Conservation (phyloP, 768 basidiomycete species). For the Macrolepiota albuminosa region DNA sequence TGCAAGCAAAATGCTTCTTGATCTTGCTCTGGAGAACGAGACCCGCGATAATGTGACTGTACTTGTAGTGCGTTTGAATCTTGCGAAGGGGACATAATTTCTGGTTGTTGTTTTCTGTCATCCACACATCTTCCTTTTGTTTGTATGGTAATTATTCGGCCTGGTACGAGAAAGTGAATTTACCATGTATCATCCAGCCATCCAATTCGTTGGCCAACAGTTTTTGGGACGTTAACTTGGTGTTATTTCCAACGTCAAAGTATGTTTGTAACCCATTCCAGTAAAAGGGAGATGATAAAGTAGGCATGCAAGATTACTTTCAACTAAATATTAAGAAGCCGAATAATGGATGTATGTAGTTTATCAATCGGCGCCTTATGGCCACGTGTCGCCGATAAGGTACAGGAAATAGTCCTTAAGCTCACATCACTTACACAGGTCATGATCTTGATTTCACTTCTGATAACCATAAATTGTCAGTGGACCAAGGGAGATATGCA, state of each 20-base stretch:
- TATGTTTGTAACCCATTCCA: background rate
- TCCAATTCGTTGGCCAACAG: background rate
- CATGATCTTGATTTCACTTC: background rate
- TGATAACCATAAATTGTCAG: background rate
- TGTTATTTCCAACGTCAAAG: background rate
- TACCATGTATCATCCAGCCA: background rate
- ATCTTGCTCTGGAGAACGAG: constrained; percentile 10
- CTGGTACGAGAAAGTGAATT: background rate
- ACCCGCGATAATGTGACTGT: constrained; percentile 16
- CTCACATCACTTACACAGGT: background rate
- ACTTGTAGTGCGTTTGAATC: constrained; percentile 13
- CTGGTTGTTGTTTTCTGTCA: background rate
- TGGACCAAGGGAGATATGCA: background rate
- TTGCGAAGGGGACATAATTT: background rate
- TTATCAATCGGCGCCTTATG: too few species aligned
- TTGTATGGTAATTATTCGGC: background rate
- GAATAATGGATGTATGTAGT: too few species aligned
- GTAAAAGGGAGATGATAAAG: too few species aligned
- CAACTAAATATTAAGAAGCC: too few species aligned
- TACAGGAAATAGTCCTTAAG: background rate
- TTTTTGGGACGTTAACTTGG: background rate
- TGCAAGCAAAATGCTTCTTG: constrained; percentile 14
- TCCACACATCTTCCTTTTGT: background rate
- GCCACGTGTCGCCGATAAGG: too few species aligned
- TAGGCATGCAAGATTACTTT: too few species aligned